Conservation (phyloP, 2,329 filamentous ascomycete species). For the Nothophaeocryptopus gaeumannii region DNA sequence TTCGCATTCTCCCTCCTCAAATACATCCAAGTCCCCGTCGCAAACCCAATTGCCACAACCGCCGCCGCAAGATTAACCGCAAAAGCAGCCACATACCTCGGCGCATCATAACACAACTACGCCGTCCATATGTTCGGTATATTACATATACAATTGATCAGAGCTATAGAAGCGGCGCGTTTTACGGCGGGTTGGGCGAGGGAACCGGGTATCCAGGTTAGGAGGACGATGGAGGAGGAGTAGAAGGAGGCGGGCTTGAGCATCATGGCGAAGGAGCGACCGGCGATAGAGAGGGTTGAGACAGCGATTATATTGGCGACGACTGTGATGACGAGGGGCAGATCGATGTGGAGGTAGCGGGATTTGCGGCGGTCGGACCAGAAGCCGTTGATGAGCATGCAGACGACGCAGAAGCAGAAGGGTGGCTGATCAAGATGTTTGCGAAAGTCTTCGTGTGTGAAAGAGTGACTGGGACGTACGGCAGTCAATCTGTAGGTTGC, state of each 20-base stretch:
- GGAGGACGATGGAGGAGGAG: conserved; percentile 57
- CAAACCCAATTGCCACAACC: conserved; percentile 20
- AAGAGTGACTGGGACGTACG: too few relatives aligned
- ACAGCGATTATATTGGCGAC: conserved; percentile 60
- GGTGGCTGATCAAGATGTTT: conserved; percentile 9
- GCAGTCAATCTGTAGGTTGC: conserved; percentile 20
- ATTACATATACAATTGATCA: conserved; percentile 30
- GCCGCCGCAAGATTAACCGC: conserved; percentile 24
- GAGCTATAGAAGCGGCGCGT: conserved; percentile 26
- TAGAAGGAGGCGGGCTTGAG: conserved; percentile 56
- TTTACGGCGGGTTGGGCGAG: conserved; percentile 29
- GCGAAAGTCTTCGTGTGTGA: not conserved
- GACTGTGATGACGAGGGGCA: conserved; percentile 54
- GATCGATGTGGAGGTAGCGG: conserved; percentile 58
- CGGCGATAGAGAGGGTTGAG: conserved; percentile 55
- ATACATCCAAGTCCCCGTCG: conserved; percentile 21
- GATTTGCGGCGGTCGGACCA: conserved; percentile 22
- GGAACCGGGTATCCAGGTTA: conserved; percentile 53
- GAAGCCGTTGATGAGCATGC: conserved; percentile 23
- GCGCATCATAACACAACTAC: conserved; percentile 20
- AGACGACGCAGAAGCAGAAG: conserved; percentile 23
- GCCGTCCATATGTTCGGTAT: conserved; percentile 27
- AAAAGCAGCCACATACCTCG: conserved; percentile 22
- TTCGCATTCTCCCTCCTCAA: conserved; percentile 26
- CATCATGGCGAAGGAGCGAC: conserved; percentile 60